These are phyloP conservation scores for Aspergillus aculeatinus DNA, from an alignment of 2,329 filamentous ascomycete species.

Conservation along the genomic window DNA sequence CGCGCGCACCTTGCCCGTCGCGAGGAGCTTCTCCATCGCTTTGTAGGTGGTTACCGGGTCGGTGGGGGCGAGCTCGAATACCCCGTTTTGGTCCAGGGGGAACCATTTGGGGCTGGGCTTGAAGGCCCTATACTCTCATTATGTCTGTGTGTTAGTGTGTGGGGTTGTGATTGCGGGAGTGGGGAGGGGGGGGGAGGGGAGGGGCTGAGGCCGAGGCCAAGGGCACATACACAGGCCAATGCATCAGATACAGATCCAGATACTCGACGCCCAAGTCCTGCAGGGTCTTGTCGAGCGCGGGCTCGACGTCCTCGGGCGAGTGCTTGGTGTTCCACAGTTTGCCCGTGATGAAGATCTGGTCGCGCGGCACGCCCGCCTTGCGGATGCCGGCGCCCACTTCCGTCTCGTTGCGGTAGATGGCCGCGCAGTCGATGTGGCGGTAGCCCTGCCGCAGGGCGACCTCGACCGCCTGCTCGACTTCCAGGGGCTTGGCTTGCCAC, in stretches of 20 bases:
- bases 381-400: constrained; percentile 67
- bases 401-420: constrained; percentile 74
- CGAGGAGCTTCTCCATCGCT: constrained; percentile 57
- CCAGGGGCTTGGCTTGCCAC: neutral
- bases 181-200: no score
- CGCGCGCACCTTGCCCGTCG: constrained; percentile 60
- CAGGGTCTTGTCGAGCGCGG: constrained; percentile 61
- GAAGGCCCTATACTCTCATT: constrained; percentile 17
- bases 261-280: constrained; percentile 47
- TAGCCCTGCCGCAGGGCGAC: constrained; percentile 53
- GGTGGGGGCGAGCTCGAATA: constrained; percentile 24
- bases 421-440: constrained; percentile 46
- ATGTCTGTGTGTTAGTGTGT: no score
- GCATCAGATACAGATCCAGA: constrained; percentile 1
- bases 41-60: constrained; percentile 49
- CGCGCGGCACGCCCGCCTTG: constrained; percentile 63
- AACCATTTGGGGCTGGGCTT: constrained; percentile 24
- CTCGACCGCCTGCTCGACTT: neutral
- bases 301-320: constrained; percentile 57
- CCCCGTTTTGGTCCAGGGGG: constrained; percentile 22
- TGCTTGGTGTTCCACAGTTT: constrained; percentile 83
- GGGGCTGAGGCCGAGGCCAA: no score
- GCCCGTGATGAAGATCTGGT: constrained; percentile 71
- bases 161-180: no score
- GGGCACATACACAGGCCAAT: constrained; percentile 23